phyloP scores from a whole-genome alignment of 495 filamentous ascomycete genomes.

The Thozetella sp. region DNA sequence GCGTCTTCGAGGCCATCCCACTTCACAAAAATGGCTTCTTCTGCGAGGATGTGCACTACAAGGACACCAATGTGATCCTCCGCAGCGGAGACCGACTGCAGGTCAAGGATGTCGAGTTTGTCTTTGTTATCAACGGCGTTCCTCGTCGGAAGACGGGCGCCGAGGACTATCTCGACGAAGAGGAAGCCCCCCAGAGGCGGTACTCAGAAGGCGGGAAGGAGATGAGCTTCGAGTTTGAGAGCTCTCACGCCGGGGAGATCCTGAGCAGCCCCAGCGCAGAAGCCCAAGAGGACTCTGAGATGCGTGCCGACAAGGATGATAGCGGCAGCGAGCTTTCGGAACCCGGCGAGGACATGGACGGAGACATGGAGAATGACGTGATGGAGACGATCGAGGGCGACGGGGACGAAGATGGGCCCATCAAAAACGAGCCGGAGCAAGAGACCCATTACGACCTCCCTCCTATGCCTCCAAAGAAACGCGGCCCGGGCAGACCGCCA shows the following conservation, averaged over 20 bases:
- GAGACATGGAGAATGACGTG: conserved; percentile 34
- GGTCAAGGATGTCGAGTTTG: conserved; percentile 76
- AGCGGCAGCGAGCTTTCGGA: conserved; percentile 30
- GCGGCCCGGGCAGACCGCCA: conserved; percentile 84
- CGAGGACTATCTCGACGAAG: conserved; percentile 48
- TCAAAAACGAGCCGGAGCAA: conserved; percentile 32
- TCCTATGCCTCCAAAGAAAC: conserved; percentile 61
- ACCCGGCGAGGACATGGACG: conserved; percentile 28
- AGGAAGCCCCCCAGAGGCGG: conserved; percentile 31
- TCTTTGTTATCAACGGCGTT: conserved; percentile 75
- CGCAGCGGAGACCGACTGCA: conserved; percentile 74
- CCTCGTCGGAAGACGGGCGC: conserved; percentile 68
- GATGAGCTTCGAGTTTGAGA: conserved; percentile 70
- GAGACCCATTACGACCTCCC: conserved; percentile 25
- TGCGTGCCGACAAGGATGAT: conserved; percentile 11
- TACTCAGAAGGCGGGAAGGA: conserved; percentile 57
- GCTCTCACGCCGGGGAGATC: conserved; percentile 52
- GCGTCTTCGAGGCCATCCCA: conserved; percentile 77
- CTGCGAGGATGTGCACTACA: conserved; percentile 72
- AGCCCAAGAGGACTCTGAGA: conserved; percentile 18
- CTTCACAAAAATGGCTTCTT: conserved; percentile 87
- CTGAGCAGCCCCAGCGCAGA: conserved; percentile 52
- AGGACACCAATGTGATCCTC: conserved; percentile 64
- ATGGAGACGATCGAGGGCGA: conserved; percentile 31
- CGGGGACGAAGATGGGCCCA: conserved; percentile 36